Conservation (phyloP, 495 filamentous ascomycete species). For the Lophiostoma macrostomum region DNA sequence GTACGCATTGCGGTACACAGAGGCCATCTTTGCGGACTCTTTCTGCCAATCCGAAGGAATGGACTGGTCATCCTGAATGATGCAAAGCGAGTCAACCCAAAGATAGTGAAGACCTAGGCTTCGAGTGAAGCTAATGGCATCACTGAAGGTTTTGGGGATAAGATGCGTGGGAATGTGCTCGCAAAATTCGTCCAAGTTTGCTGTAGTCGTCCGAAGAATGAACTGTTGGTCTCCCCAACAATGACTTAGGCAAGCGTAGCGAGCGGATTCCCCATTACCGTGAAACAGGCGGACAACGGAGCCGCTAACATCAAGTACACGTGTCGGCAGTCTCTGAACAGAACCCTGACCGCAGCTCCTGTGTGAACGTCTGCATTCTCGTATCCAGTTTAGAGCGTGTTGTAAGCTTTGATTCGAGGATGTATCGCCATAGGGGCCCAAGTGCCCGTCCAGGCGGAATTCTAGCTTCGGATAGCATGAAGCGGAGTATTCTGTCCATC, state of each 20-base stretch:
- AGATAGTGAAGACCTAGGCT: conserved; percentile 4
- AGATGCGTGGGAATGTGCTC: background rate
- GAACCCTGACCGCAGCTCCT: no score
- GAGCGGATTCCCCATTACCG: no score
- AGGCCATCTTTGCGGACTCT: conserved; percentile 6
- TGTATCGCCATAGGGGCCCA: no score
- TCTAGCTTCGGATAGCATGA: no score
- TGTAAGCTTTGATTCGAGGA: no score
- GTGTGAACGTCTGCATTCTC: no score
- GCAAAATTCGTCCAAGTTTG: background rate
- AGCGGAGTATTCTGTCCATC: no score
- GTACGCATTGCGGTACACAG: conserved; percentile 15
- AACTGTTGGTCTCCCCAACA: conserved; percentile 15
- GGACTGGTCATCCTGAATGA: conserved; percentile 18
- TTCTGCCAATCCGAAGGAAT: background rate
- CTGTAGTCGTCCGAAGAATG: conserved; percentile 3
- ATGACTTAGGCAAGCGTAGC: conserved; percentile 22
- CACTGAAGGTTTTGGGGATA: conserved; percentile 8
- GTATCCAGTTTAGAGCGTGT: no score
- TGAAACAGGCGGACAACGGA: no score
- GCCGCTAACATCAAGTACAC: no score
- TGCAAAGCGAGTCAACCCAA: conserved; percentile 19
- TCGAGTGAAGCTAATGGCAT: conserved; percentile 7
- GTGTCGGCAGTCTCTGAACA: no score
- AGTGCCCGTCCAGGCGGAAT: no score